phyloP scores from a whole-genome alignment of 441 rosid species.

The Hura crepitans region DNA sequence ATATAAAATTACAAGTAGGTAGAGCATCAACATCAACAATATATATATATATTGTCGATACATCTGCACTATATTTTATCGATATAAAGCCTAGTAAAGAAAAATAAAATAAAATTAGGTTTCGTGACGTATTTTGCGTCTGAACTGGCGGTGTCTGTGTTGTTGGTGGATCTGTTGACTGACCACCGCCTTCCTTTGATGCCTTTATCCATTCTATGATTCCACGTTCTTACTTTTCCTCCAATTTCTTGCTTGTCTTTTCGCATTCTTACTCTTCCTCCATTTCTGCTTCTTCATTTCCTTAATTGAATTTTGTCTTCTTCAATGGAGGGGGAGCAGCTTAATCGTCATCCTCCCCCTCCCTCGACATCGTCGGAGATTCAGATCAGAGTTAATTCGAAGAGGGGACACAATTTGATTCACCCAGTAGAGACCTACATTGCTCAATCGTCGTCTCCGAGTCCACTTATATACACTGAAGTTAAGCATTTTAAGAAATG shows the following conservation, averaged over 20 bases:
- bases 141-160: neutral
- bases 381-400: slow-evolving; percentile 34
- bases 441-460: slow-evolving; percentile 10
- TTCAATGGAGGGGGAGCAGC: slow-evolving; percentile 11
- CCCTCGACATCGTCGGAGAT: slow-evolving; percentile 21
- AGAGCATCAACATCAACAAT: too few species aligned
- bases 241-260: neutral
- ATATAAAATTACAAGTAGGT: too few species aligned
- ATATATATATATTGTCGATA: too few species aligned
- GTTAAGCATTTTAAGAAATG: slow-evolving; percentile 48
- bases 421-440: slow-evolving; percentile 44
- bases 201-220: neutral
- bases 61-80: too few species aligned
- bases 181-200: neutral
- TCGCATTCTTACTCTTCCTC: neutral
- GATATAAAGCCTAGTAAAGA: too few species aligned
- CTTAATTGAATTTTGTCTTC: too few species aligned
- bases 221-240: neutral
- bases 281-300: neutral
- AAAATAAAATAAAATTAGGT: too few species aligned
- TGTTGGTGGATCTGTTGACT: slow-evolving; percentile 27
- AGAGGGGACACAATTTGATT: slow-evolving; percentile 25
- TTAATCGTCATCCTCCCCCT: slow-evolving; percentile 16
- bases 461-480: slow-evolving; percentile 34
- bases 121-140: slow-evolving; percentile 13